These are phyloP conservation scores for Globisporangium middletonii DNA, from an alignment of 352 stramenopile species.

Conservation along the genomic window DNA sequence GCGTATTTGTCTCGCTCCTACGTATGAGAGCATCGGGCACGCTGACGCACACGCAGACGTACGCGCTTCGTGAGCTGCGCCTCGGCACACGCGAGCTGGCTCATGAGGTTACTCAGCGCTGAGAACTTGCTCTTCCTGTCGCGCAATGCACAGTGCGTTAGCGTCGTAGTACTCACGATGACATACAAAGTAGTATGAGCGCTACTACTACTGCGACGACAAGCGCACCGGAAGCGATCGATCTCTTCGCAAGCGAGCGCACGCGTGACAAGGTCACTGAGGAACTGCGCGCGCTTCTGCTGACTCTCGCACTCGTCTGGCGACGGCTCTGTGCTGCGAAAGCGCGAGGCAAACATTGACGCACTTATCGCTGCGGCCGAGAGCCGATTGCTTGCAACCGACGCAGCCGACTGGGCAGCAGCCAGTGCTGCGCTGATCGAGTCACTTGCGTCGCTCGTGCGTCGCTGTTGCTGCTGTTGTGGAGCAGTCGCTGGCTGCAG, in stretches of 20 bases:
- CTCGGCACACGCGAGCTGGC: slow-evolving; percentile 54
- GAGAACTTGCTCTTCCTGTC: slow-evolving; percentile 30
- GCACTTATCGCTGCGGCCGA: slow-evolving; percentile 20
- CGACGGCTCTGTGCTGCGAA: slow-evolving; percentile 31
- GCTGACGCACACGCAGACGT: not conserved
- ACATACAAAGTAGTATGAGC: not conserved
- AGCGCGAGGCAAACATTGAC: slow-evolving; percentile 33
- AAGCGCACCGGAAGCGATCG: slow-evolving; percentile 37
- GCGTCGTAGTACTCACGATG: not conserved
- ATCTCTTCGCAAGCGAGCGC: slow-evolving; percentile 61
- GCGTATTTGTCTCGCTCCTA: no score
- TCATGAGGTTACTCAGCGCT: slow-evolving; percentile 38
- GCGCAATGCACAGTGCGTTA: not conserved
- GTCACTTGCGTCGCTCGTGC: not conserved
- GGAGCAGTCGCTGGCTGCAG: slow-evolving; percentile 7
- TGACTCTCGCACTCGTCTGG: slow-evolving; percentile 30
- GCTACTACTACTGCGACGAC: not conserved
- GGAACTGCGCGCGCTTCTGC: slow-evolving; percentile 32
- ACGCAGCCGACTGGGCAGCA: slow-evolving; percentile 13
- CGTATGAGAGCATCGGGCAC: no score
- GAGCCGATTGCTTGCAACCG: slow-evolving; percentile 16
- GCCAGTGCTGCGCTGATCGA: slow-evolving; percentile 4
- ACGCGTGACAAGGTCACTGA: slow-evolving; percentile 41
- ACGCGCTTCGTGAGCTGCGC: slow-evolving; percentile 52
- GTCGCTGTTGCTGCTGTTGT: not conserved